Conservation (phyloP, 306 rosid genomes). For the Dryas octopetala region DNA sequence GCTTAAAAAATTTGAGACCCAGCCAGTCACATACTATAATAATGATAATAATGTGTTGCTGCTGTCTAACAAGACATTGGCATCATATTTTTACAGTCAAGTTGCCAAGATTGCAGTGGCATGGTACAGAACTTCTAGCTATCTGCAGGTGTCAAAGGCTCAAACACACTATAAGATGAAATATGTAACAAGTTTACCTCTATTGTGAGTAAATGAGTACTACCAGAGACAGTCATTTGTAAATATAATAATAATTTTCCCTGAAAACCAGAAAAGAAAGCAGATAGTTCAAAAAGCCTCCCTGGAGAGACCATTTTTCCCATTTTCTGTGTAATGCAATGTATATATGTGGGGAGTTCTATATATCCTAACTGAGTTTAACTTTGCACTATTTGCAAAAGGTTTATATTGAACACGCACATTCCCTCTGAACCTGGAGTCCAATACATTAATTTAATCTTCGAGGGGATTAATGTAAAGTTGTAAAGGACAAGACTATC, state of each 20-base stretch:
- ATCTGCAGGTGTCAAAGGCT: conserved; percentile 16
- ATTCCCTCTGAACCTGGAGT: neutral
- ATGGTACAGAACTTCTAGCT: conserved; percentile 15
- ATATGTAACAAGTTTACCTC: neutral
- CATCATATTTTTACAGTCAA: conserved; percentile 26
- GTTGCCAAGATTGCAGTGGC: conserved; percentile 24
- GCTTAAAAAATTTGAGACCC: conserved; percentile 12
- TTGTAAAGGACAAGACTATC: neutral
- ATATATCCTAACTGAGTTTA: neutral
- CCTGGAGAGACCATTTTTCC: neutral
- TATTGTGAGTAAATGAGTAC: neutral
- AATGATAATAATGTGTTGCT: conserved; percentile 6
- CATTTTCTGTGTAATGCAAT: neutral
- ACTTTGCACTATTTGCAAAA: neutral
- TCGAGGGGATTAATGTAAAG: neutral
- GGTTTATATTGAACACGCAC: neutral
- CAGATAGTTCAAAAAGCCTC: neutral
- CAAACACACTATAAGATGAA: conserved; percentile 18
- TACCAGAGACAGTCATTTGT: conserved; percentile 5
- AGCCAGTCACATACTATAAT: conserved; percentile 1
- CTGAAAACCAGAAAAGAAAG: neutral
- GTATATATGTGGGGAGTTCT: neutral
- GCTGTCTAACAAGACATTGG: conserved; percentile 14
- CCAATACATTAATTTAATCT: neutral
- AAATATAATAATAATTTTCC: conserved; percentile 10